Conservation (phyloP, 2,329 filamentous ascomycete species). For the Cercospora sesami region DNA sequence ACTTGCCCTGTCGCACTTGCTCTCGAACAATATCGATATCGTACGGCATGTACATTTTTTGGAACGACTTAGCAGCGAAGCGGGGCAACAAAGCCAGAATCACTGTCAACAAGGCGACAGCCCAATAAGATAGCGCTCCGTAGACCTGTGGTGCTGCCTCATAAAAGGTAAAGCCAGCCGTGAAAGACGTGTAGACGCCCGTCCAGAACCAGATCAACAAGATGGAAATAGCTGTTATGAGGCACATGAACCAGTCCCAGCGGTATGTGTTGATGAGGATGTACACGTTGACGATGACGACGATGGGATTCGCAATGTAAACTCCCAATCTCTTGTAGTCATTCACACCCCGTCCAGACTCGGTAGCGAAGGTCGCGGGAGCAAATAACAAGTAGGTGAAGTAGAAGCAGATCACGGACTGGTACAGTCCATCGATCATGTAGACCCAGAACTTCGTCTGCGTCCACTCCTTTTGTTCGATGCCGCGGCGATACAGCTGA, state of each 20-base stretch:
- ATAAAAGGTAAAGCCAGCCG: slow-evolving; percentile 66
- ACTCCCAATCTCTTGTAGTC: slow-evolving; percentile 84
- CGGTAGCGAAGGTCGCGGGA: slow-evolving; percentile 66
- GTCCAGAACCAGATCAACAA: slow-evolving; percentile 95
- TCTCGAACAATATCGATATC: slow-evolving; percentile 96
- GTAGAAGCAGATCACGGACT: slow-evolving; percentile 90
- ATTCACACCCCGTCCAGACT: slow-evolving; percentile 71
- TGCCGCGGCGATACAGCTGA: slow-evolving; percentile 91
- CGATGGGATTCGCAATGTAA: slow-evolving; percentile 79
- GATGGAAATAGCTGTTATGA: slow-evolving; percentile 79
- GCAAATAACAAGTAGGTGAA: slow-evolving; percentile 81
- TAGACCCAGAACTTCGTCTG: slow-evolving; percentile 96
- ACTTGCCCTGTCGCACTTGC: slow-evolving; percentile 80
- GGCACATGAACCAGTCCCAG: slow-evolving; percentile 94
- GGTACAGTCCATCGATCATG: slow-evolving; percentile 92
- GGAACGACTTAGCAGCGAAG: slow-evolving; percentile 79
- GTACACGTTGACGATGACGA: slow-evolving; percentile 89
- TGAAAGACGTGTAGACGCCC: slow-evolving; percentile 73
- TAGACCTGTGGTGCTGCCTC: slow-evolving; percentile 77
- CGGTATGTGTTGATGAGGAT: slow-evolving; percentile 94
- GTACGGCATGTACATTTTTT: slow-evolving; percentile 90
- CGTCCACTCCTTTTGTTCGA: slow-evolving; percentile 95
- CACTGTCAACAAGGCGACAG: slow-evolving; percentile 73
- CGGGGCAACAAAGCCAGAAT: slow-evolving; percentile 83
- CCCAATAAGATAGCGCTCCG: slow-evolving; percentile 81